A percentile compares a stretch with the other conserved stretches of the same genome.
Conservation (phyloP, 306 rosid genomes). For the Casuarina equisetifolia region DNA sequence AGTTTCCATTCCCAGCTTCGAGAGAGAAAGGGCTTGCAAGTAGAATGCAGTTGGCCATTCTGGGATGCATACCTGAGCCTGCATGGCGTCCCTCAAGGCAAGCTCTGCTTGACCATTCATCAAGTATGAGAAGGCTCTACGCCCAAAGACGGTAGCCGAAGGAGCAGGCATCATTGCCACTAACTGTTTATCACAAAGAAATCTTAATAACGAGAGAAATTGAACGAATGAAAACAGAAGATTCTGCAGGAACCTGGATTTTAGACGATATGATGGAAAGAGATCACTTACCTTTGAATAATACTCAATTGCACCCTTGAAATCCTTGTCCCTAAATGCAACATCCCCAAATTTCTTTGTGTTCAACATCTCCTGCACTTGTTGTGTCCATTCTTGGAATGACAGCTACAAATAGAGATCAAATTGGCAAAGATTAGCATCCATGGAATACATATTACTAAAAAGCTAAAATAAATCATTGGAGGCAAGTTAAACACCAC, state of each 20-base stretch:
- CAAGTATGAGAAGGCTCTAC: constrained; percentile 83
- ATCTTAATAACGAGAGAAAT: background rate
- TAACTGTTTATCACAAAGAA: constrained; percentile 48
- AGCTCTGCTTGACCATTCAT: constrained; percentile 84
- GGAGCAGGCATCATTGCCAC: constrained; percentile 80
- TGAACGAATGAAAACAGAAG: background rate
- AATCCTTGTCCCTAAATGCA: constrained; percentile 94
- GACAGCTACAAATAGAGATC: constrained; percentile 63
- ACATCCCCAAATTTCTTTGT: constrained; percentile 90
- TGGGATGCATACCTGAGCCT: constrained; percentile 90
- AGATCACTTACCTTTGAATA: constrained; percentile 73
- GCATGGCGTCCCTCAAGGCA: constrained; percentile 91
- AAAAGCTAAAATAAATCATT: background rate
- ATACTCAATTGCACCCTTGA: constrained; percentile 86
- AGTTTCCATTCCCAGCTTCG: constrained; percentile 95
- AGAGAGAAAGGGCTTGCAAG: constrained; percentile 89
- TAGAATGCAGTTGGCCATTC: constrained; percentile 99
- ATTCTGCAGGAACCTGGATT: background rate
- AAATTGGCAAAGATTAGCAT: constrained; percentile 7
- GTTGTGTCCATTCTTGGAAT: constrained; percentile 98
- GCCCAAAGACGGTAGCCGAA: constrained; percentile 78
- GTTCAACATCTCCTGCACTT: constrained; percentile 93
- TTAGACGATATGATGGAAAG: background rate
- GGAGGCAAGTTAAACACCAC: constrained; percentile 2
- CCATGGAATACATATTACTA: background rate